A percentile compares a stretch with the other conserved stretches of the same genome.
Evolutionary conservation across 1,139 yeast species (phyloP).

Genomic region (Saccharomyces hybrid): DNA sequence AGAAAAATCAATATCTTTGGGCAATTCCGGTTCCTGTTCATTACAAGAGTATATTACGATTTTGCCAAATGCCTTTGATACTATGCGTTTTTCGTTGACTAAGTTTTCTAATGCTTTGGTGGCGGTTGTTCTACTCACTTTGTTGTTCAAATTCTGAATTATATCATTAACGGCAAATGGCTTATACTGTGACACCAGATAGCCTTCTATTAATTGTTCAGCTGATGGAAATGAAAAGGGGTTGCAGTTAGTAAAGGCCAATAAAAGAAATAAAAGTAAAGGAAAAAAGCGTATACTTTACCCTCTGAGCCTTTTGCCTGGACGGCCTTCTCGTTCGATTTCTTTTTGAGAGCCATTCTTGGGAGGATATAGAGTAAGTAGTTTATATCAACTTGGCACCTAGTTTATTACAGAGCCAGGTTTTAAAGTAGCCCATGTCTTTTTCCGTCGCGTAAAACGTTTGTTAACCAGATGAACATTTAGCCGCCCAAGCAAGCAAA

Average conservation of each 20-base stretch:
- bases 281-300: background rate
- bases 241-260: background rate
- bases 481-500: too few species aligned
- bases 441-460: too few species aligned
- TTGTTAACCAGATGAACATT: too few species aligned
- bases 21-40: conserved; percentile 17
- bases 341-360: background rate
- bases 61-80: conserved; percentile 35
- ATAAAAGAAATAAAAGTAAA: background rate
- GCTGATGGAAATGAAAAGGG: background rate
- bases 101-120: conserved; percentile 30
- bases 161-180: conserved; percentile 38
- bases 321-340: background rate
- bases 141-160: conserved; percentile 34
- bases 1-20: conserved; percentile 9
- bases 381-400: too few species aligned
- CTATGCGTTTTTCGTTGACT: conserved; percentile 25
- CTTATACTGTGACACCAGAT: conserved; percentile 35
- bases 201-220: conserved; percentile 18
- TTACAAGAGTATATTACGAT: conserved; percentile 34
- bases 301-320: background rate
- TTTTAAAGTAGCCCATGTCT: too few species aligned
- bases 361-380: too few species aligned
- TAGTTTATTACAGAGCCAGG: too few species aligned
- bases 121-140: conserved; percentile 30